Conservation (phyloP, 2,329 filamentous ascomycete species). For the Talaromyces sp. region DNA sequence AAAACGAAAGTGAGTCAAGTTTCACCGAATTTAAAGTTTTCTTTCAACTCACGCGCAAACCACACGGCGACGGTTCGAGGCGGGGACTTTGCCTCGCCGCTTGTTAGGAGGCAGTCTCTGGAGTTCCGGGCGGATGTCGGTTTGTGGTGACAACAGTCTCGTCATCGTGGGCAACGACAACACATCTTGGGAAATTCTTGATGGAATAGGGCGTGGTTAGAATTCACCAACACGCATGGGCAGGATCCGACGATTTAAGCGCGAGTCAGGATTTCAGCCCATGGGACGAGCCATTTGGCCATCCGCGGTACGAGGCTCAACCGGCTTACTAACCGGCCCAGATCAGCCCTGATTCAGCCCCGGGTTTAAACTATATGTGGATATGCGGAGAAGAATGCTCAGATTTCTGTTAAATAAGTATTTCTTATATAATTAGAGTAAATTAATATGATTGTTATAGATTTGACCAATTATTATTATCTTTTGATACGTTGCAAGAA, state of each 20-base stretch:
- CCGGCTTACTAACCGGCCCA: no score
- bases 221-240: neutral
- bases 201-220: neutral
- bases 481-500: no score
- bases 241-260: neutral
- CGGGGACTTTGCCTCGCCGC: neutral
- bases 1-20: neutral
- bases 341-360: no score
- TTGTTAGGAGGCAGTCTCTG: constrained; percentile 4
- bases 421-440: no score
- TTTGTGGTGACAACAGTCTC: constrained; percentile 1
- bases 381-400: no score
- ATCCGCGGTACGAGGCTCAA: neutral
- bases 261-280: neutral
- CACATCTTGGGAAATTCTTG: neutral
- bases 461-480: neutral
- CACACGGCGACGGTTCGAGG: constrained; percentile 4
- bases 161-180: neutral
- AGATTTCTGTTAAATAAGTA: no score
- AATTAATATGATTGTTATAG: no score
- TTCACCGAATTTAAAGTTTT: no score
- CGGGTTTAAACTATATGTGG: no score
- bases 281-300: neutral
- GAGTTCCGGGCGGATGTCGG: neutral
- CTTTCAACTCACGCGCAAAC: constrained; percentile 7